Conservation (phyloP, 2,329 filamentous ascomycete genomes). For the Colletotrichum sp. region DNA sequence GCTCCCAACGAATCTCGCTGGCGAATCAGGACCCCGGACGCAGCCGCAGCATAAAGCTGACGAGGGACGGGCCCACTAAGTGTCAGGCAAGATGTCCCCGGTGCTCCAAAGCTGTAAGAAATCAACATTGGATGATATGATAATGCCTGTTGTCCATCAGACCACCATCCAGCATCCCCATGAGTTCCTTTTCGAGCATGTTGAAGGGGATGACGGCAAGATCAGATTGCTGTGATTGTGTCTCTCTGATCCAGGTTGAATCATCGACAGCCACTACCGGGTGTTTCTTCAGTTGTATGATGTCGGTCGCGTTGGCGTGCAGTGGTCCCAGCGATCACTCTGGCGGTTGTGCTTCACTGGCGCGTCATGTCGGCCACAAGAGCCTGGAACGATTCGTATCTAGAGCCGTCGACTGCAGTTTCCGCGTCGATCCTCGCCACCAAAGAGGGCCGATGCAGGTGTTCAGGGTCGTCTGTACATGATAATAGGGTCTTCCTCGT, state of each 20-base stretch:
- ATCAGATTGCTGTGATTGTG: not conserved
- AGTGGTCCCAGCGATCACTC: not conserved
- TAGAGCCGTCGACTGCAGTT: not conserved
- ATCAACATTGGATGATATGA: slow-evolving; percentile 17
- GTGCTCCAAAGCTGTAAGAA: slow-evolving; percentile 18
- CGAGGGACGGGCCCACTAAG: not conserved
- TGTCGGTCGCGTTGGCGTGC: not conserved
- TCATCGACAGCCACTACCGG: not conserved
- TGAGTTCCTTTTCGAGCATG: not conserved
- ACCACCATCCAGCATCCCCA: not conserved
- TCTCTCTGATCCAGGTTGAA: not conserved
- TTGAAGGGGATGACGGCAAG: not conserved
- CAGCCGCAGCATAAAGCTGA: slow-evolving; percentile 8
- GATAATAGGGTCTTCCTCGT: not conserved
- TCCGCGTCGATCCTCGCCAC: not conserved
- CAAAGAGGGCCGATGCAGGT: not conserved
- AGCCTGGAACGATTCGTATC: not conserved
- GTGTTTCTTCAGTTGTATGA: not conserved
- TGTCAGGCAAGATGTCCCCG: slow-evolving; percentile 14
- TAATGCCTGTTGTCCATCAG: slow-evolving; percentile 11
- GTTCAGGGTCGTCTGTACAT: slow-evolving; percentile 8
- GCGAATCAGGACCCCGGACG: slow-evolving; percentile 3
- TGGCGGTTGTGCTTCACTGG: not conserved
- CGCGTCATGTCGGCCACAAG: not conserved
- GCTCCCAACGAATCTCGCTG: not conserved